Percentiles rank a stretch among this genome's conserved stretches.
Conservation (phyloP, 2,329 filamentous ascomycete species). For the Orbilia brochopaga region DNA sequence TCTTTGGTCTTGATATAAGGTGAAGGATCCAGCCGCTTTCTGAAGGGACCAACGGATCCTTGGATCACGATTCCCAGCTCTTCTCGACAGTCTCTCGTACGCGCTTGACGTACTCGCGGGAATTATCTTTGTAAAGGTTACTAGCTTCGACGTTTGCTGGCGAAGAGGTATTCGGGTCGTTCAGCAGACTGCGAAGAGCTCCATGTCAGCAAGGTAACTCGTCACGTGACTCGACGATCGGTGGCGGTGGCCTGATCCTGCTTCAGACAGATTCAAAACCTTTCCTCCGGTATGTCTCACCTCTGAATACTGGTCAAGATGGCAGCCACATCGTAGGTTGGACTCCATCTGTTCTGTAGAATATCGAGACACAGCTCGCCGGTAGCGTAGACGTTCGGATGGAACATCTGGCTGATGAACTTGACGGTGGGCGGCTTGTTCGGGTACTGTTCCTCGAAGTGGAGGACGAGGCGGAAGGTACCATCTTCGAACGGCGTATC, state of each 20-base stretch:
- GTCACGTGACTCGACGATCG: slow-evolving; percentile 38
- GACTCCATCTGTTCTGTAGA: slow-evolving; percentile 96
- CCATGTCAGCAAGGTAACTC: not conserved
- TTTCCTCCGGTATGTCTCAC: slow-evolving; percentile 61
- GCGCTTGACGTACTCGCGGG: slow-evolving; percentile 92
- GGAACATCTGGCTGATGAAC: slow-evolving; percentile 99
- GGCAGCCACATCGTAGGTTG: slow-evolving; percentile 96
- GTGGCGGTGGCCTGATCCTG: not conserved
- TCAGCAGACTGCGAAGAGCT: slow-evolving; percentile 72
- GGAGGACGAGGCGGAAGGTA: slow-evolving; percentile 96
- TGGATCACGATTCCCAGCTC: slow-evolving; percentile 77
- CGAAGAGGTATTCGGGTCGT: slow-evolving; percentile 97
- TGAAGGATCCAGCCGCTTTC: too few species aligned
- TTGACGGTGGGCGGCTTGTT: slow-evolving; percentile 98
- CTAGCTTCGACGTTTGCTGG: slow-evolving; percentile 97
- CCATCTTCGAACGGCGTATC: slow-evolving; percentile 98
- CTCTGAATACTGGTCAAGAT: slow-evolving; percentile 98
- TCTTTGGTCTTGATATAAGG: too few species aligned
- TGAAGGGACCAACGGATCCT: not conserved
- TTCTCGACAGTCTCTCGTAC: slow-evolving; percentile 98
- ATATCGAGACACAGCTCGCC: slow-evolving; percentile 97
- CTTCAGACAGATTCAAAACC: too few species aligned
- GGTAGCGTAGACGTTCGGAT: slow-evolving; percentile 96
- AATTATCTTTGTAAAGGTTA: slow-evolving; percentile 97
- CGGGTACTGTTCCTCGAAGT: slow-evolving; percentile 98